Percentiles rank a stretch among this genome's conserved stretches.
phyloP scores from a whole-genome alignment of 129 eudicot species.

The Helianthus tuberosus region DNA sequence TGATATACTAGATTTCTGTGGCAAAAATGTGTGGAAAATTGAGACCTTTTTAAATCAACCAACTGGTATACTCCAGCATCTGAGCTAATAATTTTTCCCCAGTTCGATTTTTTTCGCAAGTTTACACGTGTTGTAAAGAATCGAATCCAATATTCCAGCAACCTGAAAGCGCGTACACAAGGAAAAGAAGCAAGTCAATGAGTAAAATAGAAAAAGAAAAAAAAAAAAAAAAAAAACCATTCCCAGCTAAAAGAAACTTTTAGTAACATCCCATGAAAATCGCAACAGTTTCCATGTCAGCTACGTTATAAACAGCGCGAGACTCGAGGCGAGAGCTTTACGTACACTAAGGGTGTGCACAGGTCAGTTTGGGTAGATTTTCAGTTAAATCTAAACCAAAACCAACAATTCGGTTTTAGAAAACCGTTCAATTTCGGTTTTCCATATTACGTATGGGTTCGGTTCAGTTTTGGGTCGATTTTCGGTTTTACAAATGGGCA shows the following conservation, averaged over 20 bases:
- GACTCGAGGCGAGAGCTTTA: too few species aligned
- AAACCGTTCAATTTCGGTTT: too few species aligned
- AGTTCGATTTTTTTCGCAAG: constrained; percentile 74
- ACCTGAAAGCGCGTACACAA: constrained; percentile 49
- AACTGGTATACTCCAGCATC: constrained; percentile 13
- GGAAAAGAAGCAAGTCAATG: constrained; percentile 12
- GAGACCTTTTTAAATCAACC: constrained; percentile 18
- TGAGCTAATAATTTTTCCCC: constrained; percentile 67
- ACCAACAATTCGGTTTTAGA: too few species aligned
- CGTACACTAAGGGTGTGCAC: too few species aligned
- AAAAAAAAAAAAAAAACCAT: not conserved
- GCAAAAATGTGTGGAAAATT: constrained; percentile 5
- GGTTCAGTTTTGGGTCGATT: too few species aligned
- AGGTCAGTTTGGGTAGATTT: too few species aligned
- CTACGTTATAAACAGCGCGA: too few species aligned
- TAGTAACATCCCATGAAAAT: constrained; percentile 1
- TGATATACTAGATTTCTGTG: constrained; percentile 19
- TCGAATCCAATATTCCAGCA: constrained; percentile 86
- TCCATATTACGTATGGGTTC: too few species aligned
- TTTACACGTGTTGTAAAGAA: constrained; percentile 70
- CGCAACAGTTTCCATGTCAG: not conserved
- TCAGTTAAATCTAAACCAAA: too few species aligned
- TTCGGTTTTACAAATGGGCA: too few species aligned
- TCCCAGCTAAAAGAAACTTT: too few species aligned
- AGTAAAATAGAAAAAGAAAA: not conserved